Conservation (phyloP, 345 rosid genomes). For the Nasturtium officinale region DNA sequence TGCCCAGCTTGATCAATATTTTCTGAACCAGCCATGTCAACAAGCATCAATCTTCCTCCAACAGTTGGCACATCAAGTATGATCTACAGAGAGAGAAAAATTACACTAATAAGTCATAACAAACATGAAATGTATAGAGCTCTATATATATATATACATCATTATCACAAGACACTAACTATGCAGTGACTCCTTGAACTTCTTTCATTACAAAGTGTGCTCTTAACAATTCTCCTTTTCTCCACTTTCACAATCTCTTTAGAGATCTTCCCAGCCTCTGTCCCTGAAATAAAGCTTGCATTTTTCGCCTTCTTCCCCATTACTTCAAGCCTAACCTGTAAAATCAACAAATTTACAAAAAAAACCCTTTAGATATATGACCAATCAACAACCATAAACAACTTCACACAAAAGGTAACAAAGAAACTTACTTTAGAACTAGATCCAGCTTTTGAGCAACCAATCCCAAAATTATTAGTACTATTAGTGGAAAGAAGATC, state of each 20-base stretch:
- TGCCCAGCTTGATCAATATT: conserved; percentile 99
- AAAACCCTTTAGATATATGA: background rate
- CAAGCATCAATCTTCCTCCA: conserved; percentile 97
- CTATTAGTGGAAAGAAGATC: conserved; percentile 73
- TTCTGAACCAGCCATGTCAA: conserved; percentile 99
- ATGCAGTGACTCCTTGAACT: conserved; percentile 98
- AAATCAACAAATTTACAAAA: background rate
- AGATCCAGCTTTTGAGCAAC: conserved; percentile 76
- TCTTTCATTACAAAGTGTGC: conserved; percentile 89
- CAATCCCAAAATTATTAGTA: conserved; percentile 70
- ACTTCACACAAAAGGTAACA: background rate
- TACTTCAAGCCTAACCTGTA: conserved; percentile 88
- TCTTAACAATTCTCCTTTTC: conserved; percentile 89
- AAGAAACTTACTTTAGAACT: conserved; percentile 55
- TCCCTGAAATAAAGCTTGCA: conserved; percentile 83
- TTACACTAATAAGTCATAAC: background rate
- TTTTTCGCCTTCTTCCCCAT: conserved; percentile 97
- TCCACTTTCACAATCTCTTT: conserved; percentile 95
- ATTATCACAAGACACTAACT: conserved; percentile 44
- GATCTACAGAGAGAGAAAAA: conserved; percentile 51
- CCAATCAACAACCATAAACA: background rate
- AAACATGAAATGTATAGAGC: background rate
- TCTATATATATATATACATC: background rate
- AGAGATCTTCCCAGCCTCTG: conserved; percentile 82
- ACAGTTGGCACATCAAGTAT: conserved; percentile 96